Conservation (phyloP, 345 rosid species). For the Acer negundo region DNA sequence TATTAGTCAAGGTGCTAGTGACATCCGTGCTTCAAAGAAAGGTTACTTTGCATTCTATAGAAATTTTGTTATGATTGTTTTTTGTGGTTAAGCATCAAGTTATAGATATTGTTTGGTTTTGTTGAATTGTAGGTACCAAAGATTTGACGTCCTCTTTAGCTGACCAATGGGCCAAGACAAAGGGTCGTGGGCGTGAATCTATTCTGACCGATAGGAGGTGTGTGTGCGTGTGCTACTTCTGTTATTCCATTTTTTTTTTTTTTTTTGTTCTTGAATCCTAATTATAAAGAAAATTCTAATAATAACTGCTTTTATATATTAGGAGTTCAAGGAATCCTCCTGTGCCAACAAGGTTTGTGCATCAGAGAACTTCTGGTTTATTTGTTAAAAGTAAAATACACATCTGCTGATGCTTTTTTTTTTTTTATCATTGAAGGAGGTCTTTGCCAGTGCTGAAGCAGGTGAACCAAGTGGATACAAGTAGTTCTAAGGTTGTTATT, state of each 20-base stretch:
- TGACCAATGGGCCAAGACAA: slow-evolving; percentile 34
- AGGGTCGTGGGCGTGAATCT: slow-evolving; percentile 40
- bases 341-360: slow-evolving; percentile 40
- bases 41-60: slow-evolving; percentile 38
- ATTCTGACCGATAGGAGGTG: slow-evolving; percentile 48
- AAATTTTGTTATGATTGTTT: slow-evolving; percentile 16
- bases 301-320: slow-evolving; percentile 10
- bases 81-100: slow-evolving; percentile 17
- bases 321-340: slow-evolving; percentile 32
- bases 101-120: slow-evolving; percentile 27
- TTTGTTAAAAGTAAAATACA: not conserved
- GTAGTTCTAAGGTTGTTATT: slow-evolving; percentile 27
- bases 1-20: slow-evolving; percentile 32
- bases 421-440: slow-evolving; percentile 56
- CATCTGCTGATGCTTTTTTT: slow-evolving; percentile 17
- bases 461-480: slow-evolving; percentile 32
- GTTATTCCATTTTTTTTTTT: not conserved
- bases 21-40: slow-evolving; percentile 33
- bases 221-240: slow-evolving; percentile 24
- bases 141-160: slow-evolving; percentile 24
- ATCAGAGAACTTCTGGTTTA: not conserved
- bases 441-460: slow-evolving; percentile 41
- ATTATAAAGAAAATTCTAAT: not conserved
- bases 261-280: slow-evolving; percentile 1
- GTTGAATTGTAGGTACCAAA: slow-evolving; percentile 29